Percentiles rank a stretch among this genome's conserved stretches.
These are phyloP conservation scores for Xanthoconium stramineum DNA, from an alignment of 768 basidiomycete genomes.

Conservation along the genomic window DNA sequence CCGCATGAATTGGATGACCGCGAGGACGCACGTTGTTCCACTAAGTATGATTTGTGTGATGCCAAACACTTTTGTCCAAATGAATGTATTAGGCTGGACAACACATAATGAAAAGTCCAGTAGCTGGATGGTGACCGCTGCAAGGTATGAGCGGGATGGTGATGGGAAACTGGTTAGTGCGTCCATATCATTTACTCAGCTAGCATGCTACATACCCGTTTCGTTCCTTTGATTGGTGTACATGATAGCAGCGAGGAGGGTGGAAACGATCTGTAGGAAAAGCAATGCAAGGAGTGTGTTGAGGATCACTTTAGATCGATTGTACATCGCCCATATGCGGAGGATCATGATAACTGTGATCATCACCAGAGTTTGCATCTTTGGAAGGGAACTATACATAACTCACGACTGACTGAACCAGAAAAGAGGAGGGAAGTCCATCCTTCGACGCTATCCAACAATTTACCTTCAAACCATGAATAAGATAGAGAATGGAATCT, in stretches of 20 bases:
- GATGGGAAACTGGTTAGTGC: not conserved
- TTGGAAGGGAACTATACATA: too few species aligned
- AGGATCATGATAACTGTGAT: too few species aligned
- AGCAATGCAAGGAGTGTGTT: not conserved
- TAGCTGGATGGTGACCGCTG: not conserved
- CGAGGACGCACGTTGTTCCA: not conserved
- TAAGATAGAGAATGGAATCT: not conserved
- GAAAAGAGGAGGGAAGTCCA: constrained; percentile 1
- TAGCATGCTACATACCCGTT: not conserved
- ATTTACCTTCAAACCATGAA: not conserved
- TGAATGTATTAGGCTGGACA: too few species aligned
- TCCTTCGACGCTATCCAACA: not conserved
- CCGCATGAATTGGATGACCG: not conserved
- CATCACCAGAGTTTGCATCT: not conserved
- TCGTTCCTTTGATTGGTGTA: not conserved
- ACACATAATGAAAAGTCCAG: not conserved
- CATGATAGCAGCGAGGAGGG: not conserved
- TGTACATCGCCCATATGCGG: too few species aligned
- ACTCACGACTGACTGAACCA: not conserved
- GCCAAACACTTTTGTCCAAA: not conserved
- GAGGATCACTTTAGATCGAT: not conserved
- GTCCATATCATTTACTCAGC: too few species aligned
- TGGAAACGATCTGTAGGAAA: not conserved
- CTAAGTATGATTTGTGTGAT: not conserved
- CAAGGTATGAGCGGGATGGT: not conserved